Evolutionary conservation across 2,329 filamentous ascomycete species (phyloP).

Genomic region (Aureobasidium sp.): DNA sequence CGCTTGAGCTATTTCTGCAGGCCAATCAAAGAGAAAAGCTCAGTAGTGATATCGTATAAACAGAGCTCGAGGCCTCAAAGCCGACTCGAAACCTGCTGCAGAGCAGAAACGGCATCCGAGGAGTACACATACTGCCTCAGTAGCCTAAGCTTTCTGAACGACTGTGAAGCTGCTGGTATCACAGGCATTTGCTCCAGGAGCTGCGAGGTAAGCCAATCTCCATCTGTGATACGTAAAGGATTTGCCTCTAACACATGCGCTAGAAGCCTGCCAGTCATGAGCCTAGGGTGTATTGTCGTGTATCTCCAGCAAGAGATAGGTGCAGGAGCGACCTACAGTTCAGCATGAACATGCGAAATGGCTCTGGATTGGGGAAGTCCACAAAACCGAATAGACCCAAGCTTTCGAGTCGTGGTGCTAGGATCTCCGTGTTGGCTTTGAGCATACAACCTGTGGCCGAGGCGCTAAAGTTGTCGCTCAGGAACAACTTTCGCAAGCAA

Average conservation of each 20-base stretch:
- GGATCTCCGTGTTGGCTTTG: background rate
- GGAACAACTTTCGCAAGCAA: background rate
- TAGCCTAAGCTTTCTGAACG: background rate
- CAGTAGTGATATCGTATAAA: background rate
- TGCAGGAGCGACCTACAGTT: background rate
- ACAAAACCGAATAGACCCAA: background rate
- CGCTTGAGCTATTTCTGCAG: background rate
- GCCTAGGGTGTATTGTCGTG: background rate
- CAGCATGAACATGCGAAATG: background rate
- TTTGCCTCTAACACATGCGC: background rate
- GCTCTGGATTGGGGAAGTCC: background rate
- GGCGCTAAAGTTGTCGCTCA: background rate
- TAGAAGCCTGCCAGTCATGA: background rate
- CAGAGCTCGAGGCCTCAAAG: background rate
- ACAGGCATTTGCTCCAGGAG: background rate
- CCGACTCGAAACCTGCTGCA: background rate
- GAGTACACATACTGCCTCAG: background rate
- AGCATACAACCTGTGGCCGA: background rate
- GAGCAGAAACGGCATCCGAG: background rate
- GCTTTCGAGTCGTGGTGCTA: background rate
- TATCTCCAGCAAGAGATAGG: background rate
- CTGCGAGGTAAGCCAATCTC: background rate
- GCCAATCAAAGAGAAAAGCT: background rate
- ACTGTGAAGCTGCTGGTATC: background rate
- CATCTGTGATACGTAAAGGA: background rate